phyloP scores from a whole-genome alignment of 192 early-diverging fungal genomes.

The Dissophora globulifera region DNA sequence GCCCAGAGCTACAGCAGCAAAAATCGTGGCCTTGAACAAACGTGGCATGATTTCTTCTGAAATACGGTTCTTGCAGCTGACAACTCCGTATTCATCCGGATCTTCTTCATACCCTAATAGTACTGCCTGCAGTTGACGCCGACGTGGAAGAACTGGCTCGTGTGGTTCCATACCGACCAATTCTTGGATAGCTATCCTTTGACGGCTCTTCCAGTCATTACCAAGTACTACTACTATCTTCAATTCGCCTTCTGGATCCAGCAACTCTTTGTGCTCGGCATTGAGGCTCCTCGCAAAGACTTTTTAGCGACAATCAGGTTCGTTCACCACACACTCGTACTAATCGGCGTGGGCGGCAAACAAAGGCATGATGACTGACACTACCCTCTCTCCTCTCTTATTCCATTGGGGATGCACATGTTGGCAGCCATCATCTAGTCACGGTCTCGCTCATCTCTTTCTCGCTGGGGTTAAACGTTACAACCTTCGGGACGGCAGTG shows the following conservation, averaged over 20 bases:
- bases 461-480: slow-evolving; percentile 76
- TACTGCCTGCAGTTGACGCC: slow-evolving; percentile 44
- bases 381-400: not conserved
- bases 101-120: too few relatives aligned
- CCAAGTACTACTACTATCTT: slow-evolving; percentile 80
- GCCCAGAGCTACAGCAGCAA: too few relatives aligned
- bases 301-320: slow-evolving; percentile 69
- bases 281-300: slow-evolving; percentile 81
- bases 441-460: slow-evolving; percentile 74
- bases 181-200: slow-evolving; percentile 80
- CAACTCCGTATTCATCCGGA: too few relatives aligned
- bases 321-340: not conserved
- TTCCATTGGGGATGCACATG: too few relatives aligned
- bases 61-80: too few relatives aligned
- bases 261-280: slow-evolving; percentile 77
- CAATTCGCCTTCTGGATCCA: slow-evolving; percentile 84
- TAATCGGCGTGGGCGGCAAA: not conserved
- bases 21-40: too few relatives aligned
- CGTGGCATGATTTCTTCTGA: too few relatives aligned
- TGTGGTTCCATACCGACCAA: slow-evolving; percentile 74
- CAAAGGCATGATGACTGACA: too few relatives aligned
- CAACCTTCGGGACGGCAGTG: slow-evolving; percentile 80
- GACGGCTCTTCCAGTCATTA: slow-evolving; percentile 60
- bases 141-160: slow-evolving; percentile 43
- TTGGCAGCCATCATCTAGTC: slow-evolving; percentile 81